Evolutionary conservation across 148 eudicot species (phyloP).

Genomic region (Mesembryanthemum crystallinum): DNA sequence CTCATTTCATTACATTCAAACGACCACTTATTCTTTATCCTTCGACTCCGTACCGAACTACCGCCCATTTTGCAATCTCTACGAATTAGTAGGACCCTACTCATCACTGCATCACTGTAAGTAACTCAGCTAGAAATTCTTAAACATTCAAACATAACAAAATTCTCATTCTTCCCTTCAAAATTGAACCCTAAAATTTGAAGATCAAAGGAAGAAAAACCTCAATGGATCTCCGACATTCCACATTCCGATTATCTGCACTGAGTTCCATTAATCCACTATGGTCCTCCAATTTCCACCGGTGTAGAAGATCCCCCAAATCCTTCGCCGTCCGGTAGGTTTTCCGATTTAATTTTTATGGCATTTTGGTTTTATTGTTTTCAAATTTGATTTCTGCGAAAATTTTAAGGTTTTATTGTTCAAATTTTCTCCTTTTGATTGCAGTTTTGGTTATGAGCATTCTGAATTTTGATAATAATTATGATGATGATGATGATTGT

Average conservation of each 20-base stretch:
- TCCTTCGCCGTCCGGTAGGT: constrained; percentile 44
- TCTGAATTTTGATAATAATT: background rate
- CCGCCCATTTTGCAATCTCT: too few relatives aligned
- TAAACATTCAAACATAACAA: too few relatives aligned
- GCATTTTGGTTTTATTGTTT: background rate
- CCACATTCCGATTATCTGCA: constrained; percentile 27
- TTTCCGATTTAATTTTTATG: background rate
- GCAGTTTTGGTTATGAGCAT: background rate
- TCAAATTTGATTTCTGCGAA: background rate
- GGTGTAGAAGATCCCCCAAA: constrained; percentile 27
- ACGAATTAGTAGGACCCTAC: too few relatives aligned
- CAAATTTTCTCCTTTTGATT: background rate
- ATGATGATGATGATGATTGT: background rate
- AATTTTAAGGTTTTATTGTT: constrained; percentile 22
- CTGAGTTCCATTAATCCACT: constrained; percentile 21
- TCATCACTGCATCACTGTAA: too few relatives aligned
- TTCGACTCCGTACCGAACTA: too few relatives aligned
- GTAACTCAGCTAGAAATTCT: too few relatives aligned
- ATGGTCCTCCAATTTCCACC: constrained; percentile 27
- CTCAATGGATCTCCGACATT: constrained; percentile 51
- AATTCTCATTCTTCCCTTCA: too few relatives aligned
- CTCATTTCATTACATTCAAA: too few relatives aligned
- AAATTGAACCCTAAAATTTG: background rate
- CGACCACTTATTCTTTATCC: too few relatives aligned
- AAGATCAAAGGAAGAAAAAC: background rate